A percentile compares a stretch with the other conserved stretches of the same genome.
Conservation (phyloP, 2,329 filamentous ascomycete genomes). For the Beauveria varroae region DNA sequence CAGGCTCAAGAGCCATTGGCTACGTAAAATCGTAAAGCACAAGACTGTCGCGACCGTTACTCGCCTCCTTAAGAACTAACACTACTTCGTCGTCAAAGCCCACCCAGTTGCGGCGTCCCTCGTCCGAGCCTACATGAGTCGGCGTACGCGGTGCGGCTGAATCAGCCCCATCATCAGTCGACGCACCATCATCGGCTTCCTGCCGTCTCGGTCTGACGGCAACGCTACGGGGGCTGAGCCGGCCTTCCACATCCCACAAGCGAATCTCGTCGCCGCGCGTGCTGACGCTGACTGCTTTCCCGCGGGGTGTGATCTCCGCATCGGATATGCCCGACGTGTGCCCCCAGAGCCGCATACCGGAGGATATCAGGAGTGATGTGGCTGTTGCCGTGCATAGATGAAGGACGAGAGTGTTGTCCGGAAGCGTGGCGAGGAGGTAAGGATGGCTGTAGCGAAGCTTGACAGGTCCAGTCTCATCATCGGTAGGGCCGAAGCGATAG, state of each 20-base stretch:
- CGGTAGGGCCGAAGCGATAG: slow-evolving; percentile 9
- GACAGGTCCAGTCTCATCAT: slow-evolving; percentile 40
- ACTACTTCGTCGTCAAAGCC: slow-evolving; percentile 90
- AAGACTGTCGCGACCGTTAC: slow-evolving; percentile 61
- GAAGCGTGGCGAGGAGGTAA: slow-evolving; percentile 74
- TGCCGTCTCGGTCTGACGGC: slow-evolving; percentile 38
- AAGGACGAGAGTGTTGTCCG: slow-evolving; percentile 80
- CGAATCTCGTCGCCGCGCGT: slow-evolving; percentile 69
- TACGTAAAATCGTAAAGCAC: slow-evolving; percentile 84
- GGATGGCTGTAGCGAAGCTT: slow-evolving; percentile 69
- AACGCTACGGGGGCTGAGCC: slow-evolving; percentile 47
- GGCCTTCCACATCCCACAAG: slow-evolving; percentile 83
- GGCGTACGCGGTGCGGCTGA: neutral
- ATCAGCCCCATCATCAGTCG: slow-evolving; percentile 13
- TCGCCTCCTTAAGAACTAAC: slow-evolving; percentile 70
- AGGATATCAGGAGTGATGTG: slow-evolving; percentile 58
- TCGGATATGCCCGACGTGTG: slow-evolving; percentile 86
- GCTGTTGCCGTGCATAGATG: slow-evolving; percentile 72
- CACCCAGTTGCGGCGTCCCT: slow-evolving; percentile 55
- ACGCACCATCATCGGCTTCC: neutral
- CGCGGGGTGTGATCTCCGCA: slow-evolving; percentile 74
- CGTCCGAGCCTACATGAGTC: neutral
- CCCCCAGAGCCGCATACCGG: slow-evolving; percentile 75
- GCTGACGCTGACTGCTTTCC: slow-evolving; percentile 87
- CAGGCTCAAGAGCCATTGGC: slow-evolving; percentile 3